Base-by-base conservation (phyloP, 306 rosid species). In the Inga leiocalycina region DNA sequence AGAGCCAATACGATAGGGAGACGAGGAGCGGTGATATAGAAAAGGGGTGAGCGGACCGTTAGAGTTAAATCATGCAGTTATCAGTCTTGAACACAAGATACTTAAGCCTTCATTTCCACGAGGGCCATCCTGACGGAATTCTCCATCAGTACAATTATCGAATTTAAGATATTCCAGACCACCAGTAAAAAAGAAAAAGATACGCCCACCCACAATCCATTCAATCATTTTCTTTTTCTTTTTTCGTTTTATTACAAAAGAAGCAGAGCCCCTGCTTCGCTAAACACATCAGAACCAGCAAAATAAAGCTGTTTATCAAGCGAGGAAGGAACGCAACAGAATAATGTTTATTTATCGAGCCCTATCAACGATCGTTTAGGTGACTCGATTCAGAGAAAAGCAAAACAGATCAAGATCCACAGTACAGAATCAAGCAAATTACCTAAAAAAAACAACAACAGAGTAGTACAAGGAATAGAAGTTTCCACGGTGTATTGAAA, bases 311-410 rank as follows among this genome's bases (percentile, higher is more conserved):
- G 17, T 44, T 34, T 64, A 68, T 79, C 75, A 4, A 37, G 54
- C 39, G 27, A 20, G 10, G 46, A 64, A 64, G 8, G 30, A 64
- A 67, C 10, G 57, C 59, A 51, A n/a, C 61, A 22, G 2, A 15
- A 54, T 30, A 56, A 82, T 54, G 70, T 19, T 22, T 14, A 19
- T 56, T 30, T 34, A 71, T 49, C 7, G 5, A 44, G 56, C 20
- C 52, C 34, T 11, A 10, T 71, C 44, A 46, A 59, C 13, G 56
- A 69, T 32, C 54, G 17, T 54, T 41, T 10, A 15, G 57, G 66
- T 24, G 66, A 74, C 52, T 32, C 70, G 44, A 74, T 48, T 66
- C 46, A 43, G 37, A 81, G 74, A 46, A 75, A 44, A 82, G 81
- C 24, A 67, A 12, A 24, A 56, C 22, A 61, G 61, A 76, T 69